These are phyloP conservation scores for Pneumocystis oryctolagi DNA, from an alignment of 1,139 yeast species.

Conservation along the genomic window DNA sequence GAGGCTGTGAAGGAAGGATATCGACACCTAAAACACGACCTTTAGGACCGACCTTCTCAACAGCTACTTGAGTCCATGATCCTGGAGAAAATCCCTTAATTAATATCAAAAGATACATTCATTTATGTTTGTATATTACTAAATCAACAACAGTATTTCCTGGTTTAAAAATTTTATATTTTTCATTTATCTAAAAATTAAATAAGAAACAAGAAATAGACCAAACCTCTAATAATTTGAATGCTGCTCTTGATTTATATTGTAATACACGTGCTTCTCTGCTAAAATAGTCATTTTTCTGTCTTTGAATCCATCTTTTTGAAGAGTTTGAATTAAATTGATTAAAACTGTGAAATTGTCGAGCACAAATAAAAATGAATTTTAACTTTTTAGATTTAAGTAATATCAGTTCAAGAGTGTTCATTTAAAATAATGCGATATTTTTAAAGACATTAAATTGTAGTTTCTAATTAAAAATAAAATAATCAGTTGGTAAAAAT, in stretches of 20 bases:
- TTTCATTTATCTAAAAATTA: slow-evolving; percentile 35
- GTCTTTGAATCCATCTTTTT: slow-evolving; percentile 59
- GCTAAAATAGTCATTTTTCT: slow-evolving; percentile 46
- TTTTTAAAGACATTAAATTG: too few relatives aligned
- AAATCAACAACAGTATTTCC: slow-evolving; percentile 60
- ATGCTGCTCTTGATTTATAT: slow-evolving; percentile 78
- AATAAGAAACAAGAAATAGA: slow-evolving; percentile 18
- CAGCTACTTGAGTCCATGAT: slow-evolving; percentile 81
- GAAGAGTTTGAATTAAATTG: slow-evolving; percentile 30
- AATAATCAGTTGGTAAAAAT: too few relatives aligned
- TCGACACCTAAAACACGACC: slow-evolving; percentile 79
- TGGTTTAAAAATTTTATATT: slow-evolving; percentile 42
- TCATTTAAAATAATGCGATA: neutral
- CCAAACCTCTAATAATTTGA: slow-evolving; percentile 39
- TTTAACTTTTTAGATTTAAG: neutral
- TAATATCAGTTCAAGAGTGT: neutral
- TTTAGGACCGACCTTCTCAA: slow-evolving; percentile 37
- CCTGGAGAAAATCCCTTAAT: slow-evolving; percentile 78
- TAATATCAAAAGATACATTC: neutral
- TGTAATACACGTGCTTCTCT: slow-evolving; percentile 50
- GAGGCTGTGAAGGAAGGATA: slow-evolving; percentile 62
- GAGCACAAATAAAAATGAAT: neutral
- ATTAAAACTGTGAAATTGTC: neutral
- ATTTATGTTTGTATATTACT: slow-evolving; percentile 9
- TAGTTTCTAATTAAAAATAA: too few relatives aligned